Evolutionary conservation across 2,329 filamentous ascomycete genomes (phyloP), one percentile per base, ranked within the genome.

Genomic region (Bretziella fagacearum): DNA sequence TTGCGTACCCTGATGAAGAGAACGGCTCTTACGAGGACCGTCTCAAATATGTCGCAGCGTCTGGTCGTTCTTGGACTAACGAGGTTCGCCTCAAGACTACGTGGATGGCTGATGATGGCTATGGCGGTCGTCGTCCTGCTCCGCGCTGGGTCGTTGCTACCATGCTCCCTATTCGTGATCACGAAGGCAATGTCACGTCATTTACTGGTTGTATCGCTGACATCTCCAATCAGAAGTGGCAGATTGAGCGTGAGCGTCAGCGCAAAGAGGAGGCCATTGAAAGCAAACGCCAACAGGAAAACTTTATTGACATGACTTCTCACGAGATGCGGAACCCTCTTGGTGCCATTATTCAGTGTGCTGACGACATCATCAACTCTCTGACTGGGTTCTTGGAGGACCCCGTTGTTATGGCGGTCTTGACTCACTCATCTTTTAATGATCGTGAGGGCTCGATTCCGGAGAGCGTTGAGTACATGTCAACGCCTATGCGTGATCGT

Each of bases 301-400:
- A 81, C 53, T 82, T 82, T 55, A 81, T 83, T 53, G 79, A 83
- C 55, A 81, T 82, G 47, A 82, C 79, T 2, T 79, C 72, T 52
- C 80, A 84, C 59, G 80, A 84, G 56, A 81, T 84, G 77, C 73
- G 81, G 17, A 86, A 86, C 54, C 81, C 81, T 0, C 65, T 86
- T 2, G 80, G 75, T 20, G 81, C 81, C 4, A 78, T 86, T 32
- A 62, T 85, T 20, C 81, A 86, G 59, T 84, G 80, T 55, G 79
- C 79, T 3, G 81, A 86, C 55, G 80, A 85, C 57, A 84, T 86
- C 48, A 62, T 63, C 52, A 68, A 67, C 6, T 69, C 66, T 3
- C 60, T 72, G 2, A 56, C 62, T 2, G 62, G 61, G 40, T 62
- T 67, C 6, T 63, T 49, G 7, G 47, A 49, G 4, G 42, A 49